phyloP scores from a whole-genome alignment of 164 flowering plant genomes.

The Magnolia changhungtana region DNA sequence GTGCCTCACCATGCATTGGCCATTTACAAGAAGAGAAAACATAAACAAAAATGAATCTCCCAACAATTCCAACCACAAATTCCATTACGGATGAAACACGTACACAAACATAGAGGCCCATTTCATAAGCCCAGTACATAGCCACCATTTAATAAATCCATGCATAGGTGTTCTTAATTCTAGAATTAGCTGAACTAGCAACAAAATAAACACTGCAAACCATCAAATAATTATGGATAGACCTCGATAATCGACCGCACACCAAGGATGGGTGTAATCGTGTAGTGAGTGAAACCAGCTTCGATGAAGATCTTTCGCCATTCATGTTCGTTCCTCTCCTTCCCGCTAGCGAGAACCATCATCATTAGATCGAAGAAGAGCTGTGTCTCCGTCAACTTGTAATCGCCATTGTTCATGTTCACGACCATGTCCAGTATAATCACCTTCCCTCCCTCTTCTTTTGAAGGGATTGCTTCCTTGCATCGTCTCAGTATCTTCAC shows the following conservation, averaged over 20 bases:
- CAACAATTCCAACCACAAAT: no score
- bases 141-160: background rate
- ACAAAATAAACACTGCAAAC: background rate
- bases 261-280: background rate
- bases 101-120: background rate
- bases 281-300: conserved; percentile 6
- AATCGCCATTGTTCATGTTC: no score
- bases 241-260: conserved; percentile 5
- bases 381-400: background rate
- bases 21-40: no score
- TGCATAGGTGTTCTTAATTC: background rate
- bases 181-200: background rate
- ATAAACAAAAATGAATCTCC: no score
- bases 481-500: no score
- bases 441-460: no score
- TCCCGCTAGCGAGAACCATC: conserved; percentile 9
- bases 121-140: no score
- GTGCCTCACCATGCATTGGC: no score
- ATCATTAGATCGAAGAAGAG: conserved; percentile 1
- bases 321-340: conserved; percentile 14
- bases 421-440: no score
- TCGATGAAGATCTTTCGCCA: conserved; percentile 9
- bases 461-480: no score
- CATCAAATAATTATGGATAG: background rate
- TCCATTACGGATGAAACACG: no score